Conservation (phyloP, 257 asterid genomes). For the Primulina huaijiensis region DNA sequence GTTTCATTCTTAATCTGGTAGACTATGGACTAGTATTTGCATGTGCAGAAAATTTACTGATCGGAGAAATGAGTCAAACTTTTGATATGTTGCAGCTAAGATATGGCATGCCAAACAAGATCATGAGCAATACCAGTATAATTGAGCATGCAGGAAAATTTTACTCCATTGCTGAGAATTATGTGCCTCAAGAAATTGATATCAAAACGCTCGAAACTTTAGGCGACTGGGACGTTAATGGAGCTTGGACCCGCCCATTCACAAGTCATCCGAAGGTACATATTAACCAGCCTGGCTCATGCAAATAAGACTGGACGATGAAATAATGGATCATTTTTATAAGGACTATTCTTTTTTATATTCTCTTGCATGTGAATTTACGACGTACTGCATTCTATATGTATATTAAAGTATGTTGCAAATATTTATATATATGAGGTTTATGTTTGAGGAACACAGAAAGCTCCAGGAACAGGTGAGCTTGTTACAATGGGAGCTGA, state of each 20-base stretch:
- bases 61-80: no score
- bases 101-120: slow-evolving; percentile 41
- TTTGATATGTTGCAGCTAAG: slow-evolving; percentile 38
- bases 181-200: slow-evolving; percentile 43
- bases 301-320: no score
- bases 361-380: no score
- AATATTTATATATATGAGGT: no score
- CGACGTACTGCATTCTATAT: no score
- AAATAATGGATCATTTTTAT: no score
- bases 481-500: slow-evolving; percentile 17
- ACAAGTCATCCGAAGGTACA: slow-evolving; percentile 58
- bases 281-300: no score
- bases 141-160: slow-evolving; percentile 46
- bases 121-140: slow-evolving; percentile 44
- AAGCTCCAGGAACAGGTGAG: slow-evolving; percentile 23
- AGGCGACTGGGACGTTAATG: slow-evolving; percentile 39
- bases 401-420: no score
- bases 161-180: slow-evolving; percentile 45
- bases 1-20: slow-evolving; percentile 37
- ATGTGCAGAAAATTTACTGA: no score
- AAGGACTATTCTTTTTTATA: no score
- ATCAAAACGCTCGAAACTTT: slow-evolving; percentile 36
- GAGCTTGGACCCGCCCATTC: slow-evolving; percentile 45
- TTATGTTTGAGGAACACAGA: slow-evolving; percentile 23
- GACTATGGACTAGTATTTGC: not conserved